Conservation (phyloP, 768 basidiomycete genomes). For the Galerina marginata region DNA sequence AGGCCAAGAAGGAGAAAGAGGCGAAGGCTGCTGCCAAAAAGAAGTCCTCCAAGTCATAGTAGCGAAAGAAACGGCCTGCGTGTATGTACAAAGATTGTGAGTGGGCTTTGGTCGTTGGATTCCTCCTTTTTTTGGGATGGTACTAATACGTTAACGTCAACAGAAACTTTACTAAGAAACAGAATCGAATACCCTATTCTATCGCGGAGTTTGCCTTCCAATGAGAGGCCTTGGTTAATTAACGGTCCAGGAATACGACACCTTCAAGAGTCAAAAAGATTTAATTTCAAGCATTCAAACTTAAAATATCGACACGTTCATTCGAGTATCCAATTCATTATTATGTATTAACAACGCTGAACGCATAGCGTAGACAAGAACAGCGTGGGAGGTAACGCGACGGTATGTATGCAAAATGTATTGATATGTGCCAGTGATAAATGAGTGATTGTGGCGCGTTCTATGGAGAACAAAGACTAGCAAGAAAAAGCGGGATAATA, state of each 20-base stretch:
- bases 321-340: background rate
- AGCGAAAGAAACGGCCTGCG: background rate
- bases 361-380: background rate
- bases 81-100: conserved; percentile 1
- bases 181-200: no score
- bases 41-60: conserved; percentile 28
- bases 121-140: no score
- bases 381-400: conserved; percentile 1
- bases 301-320: background rate
- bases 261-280: no score
- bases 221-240: no score
- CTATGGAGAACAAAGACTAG: background rate
- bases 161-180: no score
- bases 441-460: background rate
- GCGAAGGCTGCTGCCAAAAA: conserved; percentile 33
- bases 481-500: no score
- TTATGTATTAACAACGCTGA: background rate
- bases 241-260: no score
- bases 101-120: background rate
- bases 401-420: background rate
- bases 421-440: background rate
- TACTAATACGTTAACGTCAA: no score
- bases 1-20: conserved; percentile 58
- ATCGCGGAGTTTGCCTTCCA: no score
- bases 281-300: background rate